A percentile compares a stretch with the other conserved stretches of the same genome.
These are phyloP conservation scores for Digitaria exilis DNA, from an alignment of 202 grass and related monocot genomes.

Conservation along the genomic window DNA sequence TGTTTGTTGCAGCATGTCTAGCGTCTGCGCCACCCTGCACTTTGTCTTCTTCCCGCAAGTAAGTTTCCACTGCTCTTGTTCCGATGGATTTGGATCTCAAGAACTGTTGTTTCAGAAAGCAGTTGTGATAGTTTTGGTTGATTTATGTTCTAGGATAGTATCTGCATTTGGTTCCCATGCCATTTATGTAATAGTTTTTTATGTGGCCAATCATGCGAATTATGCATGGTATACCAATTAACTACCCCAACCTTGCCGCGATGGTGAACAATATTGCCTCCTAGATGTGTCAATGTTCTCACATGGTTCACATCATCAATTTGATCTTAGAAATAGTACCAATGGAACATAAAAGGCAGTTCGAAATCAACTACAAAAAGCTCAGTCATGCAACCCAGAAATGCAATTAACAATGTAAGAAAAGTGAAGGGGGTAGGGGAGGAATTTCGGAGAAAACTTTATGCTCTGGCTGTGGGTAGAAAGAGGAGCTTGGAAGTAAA, in stretches of 20 bases:
- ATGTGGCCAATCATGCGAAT: not conserved
- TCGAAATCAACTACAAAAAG: not conserved
- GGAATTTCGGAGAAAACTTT: not conserved
- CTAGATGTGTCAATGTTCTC: not conserved
- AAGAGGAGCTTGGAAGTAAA: too few species aligned
- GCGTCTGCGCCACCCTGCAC: not conserved
- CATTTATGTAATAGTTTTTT: slow-evolving; percentile 21
- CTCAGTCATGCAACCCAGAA: not conserved
- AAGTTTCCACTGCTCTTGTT: slow-evolving; percentile 14
- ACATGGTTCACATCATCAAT: not conserved
- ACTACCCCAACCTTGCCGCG: not conserved
- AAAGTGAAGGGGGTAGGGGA: too few species aligned
- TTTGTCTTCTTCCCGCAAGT: slow-evolving; percentile 46
- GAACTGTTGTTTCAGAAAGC: not conserved
- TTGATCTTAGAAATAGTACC: slow-evolving; percentile 9
- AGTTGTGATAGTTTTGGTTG: not conserved
- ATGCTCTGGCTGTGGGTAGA: not conserved
- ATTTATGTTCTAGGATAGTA: not conserved
- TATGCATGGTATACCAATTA: slow-evolving; percentile 4
- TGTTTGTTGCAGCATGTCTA: slow-evolving; percentile 32
- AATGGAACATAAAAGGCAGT: too few species aligned
- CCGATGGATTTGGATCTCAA: slow-evolving; percentile 1
- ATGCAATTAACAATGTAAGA: not conserved
- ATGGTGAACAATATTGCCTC: slow-evolving; percentile 6
- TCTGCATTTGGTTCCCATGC: not conserved